Base-by-base conservation (phyloP, 495 filamentous ascomycete species). In the Talaromyces wortmannii region DNA sequence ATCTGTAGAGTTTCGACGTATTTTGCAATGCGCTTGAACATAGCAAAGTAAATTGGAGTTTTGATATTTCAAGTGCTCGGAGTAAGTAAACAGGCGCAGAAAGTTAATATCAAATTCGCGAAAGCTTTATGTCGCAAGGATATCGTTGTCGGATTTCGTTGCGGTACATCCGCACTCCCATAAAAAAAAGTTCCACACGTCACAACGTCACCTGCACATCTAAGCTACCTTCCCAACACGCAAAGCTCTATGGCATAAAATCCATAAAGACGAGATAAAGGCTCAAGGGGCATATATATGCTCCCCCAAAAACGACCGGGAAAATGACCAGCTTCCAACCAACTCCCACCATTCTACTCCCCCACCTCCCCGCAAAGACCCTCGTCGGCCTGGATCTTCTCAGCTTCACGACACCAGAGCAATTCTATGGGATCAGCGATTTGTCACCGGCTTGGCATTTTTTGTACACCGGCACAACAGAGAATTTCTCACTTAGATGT, bases 391-490 rank as follows among this genome's bases (percentile, higher is more conserved):
- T 79, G 62, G 74, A 81, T 58, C 73, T 81, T 12, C 70, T 80
- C 53, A 77, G 77, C 50, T 79, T 81, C 61, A 79, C 76, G 23
- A 78, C 78, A 0, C 74, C 78, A 17, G 55, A 75, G 32, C 75
- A 75, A 30, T 86, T 87, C 67, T 72, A 74, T 55, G 84, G 84
- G 7, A 78, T 87, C 60, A 79, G 78, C 54, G 72, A 82, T 56
- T 51, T 86, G 10, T 77, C 83, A 1, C 47, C 63, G 2, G 82
- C 83, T 45, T 81, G 75, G 70, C 84, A 87, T 57, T 85, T 86
- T 58, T 65, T 84, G 15, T 87, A 85, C 62, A 81, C 77, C 0
- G 73, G 80, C 18, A 75, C 80, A 23, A 82, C 76, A 45, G 67
- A 76, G 29, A 78, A 76, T 12, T 66, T 82, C 23, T 83, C 83